A percentile compares a stretch with the other conserved stretches of the same genome.
Evolutionary conservation across 148 eudicot genomes (phyloP).

Genomic region (Mesembryanthemum crystallinum): DNA sequence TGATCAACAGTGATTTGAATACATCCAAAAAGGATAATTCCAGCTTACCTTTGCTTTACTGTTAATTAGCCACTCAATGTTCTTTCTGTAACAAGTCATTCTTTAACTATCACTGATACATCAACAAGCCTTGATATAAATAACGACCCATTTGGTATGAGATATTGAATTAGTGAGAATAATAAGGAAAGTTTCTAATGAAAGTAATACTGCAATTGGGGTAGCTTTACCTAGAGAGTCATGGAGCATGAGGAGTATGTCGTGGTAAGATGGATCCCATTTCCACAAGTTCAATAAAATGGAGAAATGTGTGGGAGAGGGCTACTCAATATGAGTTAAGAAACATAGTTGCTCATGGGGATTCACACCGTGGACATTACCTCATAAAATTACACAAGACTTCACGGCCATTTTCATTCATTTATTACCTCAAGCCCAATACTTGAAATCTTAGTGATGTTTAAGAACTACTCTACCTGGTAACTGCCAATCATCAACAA

Average conservation of each 20-base stretch:
- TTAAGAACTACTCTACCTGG: conserved; percentile 43
- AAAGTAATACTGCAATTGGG: not conserved
- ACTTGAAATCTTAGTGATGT: not conserved
- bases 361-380: not conserved
- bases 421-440: not conserved
- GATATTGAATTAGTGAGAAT: not conserved
- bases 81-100: too few species aligned
- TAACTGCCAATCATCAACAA: conserved; percentile 42
- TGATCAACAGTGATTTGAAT: too few species aligned
- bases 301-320: not conserved
- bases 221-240: not conserved
- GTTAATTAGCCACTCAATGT: too few species aligned
- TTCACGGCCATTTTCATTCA: not conserved
- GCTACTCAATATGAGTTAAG: not conserved
- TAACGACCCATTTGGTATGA: not conserved
- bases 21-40: too few species aligned
- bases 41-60: too few species aligned
- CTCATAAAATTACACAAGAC: not conserved
- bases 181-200: too few species aligned
- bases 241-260: not conserved
- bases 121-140: too few species aligned
- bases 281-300: not conserved
- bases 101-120: too few species aligned
- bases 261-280: not conserved
- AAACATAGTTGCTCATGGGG: not conserved